Evolutionary conservation across 2,329 filamentous ascomycete genomes (phyloP).

Genomic region (Dactylellina drechsleri): DNA sequence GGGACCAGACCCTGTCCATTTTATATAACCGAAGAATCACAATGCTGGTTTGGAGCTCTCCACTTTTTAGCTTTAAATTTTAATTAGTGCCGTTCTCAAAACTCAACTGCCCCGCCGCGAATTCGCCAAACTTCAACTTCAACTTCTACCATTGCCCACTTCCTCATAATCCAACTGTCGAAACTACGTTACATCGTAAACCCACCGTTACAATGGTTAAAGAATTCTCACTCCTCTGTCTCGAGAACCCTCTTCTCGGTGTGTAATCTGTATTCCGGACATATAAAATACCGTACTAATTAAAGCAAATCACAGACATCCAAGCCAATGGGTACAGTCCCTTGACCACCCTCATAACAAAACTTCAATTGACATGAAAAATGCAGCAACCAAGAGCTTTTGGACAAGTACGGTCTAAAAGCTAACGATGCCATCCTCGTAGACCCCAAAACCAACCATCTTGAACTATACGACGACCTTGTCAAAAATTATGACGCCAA

Average conservation of each 20-base stretch:
- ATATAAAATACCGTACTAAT: neutral
- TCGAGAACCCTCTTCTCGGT: conserved; percentile 98
- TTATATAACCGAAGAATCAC: no score
- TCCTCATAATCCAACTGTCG: conserved; percentile 1
- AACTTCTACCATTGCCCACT: conserved; percentile 1
- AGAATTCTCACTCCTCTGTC: conserved; percentile 87
- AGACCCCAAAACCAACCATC: conserved; percentile 78
- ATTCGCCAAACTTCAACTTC: conserved; percentile 28
- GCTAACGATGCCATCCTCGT: conserved; percentile 97
- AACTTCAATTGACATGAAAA: conserved; percentile 55
- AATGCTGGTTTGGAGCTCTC: conserved; percentile 33
- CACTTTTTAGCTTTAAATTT: conserved; percentile 26
- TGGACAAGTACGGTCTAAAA: conserved; percentile 93
- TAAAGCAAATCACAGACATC: conserved; percentile 72
- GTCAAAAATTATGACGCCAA: conserved; percentile 91
- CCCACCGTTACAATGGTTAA: conserved; percentile 73
- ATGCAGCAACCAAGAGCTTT: conserved; percentile 79
- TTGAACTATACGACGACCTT: conserved; percentile 89
- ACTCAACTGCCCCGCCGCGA: conserved; percentile 22
- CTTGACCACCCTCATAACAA: conserved; percentile 1
- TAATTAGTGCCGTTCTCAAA: neutral
- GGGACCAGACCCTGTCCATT: no score
- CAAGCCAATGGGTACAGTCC: conserved; percentile 75
- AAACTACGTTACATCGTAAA: conserved; percentile 6
- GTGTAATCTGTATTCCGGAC: neutral